These are phyloP conservation scores for Asparagopsis taxiformis DNA, from an alignment of 31 red algal species.

Conservation along the genomic window DNA sequence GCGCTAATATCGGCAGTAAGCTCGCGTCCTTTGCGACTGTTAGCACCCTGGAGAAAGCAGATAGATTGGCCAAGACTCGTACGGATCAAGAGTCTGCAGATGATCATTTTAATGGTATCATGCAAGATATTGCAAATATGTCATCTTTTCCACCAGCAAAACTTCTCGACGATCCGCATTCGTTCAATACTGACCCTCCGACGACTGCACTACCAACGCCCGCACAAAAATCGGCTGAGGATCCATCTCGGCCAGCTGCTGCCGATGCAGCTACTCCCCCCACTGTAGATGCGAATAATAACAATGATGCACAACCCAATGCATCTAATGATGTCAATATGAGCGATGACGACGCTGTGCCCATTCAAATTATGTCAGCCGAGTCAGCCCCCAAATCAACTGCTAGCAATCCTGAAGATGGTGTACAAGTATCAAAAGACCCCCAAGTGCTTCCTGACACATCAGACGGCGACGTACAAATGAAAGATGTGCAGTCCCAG, in stretches of 20 bases:
- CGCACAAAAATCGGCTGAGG: not conserved
- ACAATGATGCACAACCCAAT: not conserved
- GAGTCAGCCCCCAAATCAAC: not conserved
- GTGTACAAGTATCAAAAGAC: not conserved
- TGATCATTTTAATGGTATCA: not conserved
- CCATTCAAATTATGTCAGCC: not conserved
- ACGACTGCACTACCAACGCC: not conserved
- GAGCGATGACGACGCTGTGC: not conserved
- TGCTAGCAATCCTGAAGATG: not conserved
- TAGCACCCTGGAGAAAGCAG: not conserved
- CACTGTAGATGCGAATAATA: not conserved
- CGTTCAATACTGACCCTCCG: not conserved
- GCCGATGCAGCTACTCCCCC: not conserved
- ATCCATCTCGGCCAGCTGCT: not conserved
- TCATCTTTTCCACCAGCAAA: not conserved
- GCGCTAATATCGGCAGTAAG: constrained; percentile 31
- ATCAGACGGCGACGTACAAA: not conserved
- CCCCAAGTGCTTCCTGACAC: not conserved
- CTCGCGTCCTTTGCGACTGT: constrained; percentile 24
- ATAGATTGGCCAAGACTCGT: not conserved
- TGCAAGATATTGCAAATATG: not conserved
- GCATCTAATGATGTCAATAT: not conserved
- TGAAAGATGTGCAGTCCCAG: not conserved
- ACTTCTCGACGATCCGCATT: not conserved
- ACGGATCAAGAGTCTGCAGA: not conserved